A percentile compares a stretch with the other conserved stretches of the same genome.
Conservation (phyloP, 2,329 filamentous ascomycete genomes). For the Tolypocladium tundrense region DNA sequence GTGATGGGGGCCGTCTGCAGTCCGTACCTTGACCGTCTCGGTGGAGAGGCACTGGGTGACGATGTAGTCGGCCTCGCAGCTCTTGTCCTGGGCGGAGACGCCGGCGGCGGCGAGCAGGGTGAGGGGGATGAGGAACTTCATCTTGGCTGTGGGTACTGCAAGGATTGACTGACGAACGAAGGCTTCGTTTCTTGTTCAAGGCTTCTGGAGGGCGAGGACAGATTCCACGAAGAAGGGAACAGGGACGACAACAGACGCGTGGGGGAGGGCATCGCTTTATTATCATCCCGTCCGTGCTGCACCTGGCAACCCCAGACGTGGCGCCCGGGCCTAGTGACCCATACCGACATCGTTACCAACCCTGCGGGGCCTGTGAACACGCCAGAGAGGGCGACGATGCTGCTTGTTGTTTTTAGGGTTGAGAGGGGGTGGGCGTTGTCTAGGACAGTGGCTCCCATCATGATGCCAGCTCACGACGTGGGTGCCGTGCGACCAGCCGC, state of each 20-base stretch:
- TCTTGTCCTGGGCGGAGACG: conserved; percentile 20
- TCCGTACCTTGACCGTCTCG: conserved; percentile 25
- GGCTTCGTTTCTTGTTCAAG: background rate
- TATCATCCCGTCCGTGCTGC: background rate
- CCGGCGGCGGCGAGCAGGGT: conserved; percentile 26
- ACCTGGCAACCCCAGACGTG: background rate
- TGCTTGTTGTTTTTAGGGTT: background rate
- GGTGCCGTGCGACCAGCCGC: background rate
- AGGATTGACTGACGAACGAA: background rate
- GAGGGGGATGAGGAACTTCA: conserved; percentile 35
- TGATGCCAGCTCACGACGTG: background rate
- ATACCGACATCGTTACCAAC: background rate
- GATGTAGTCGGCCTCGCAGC: conserved; percentile 36
- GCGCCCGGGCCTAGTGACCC: background rate
- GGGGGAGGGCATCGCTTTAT: conserved; percentile 1
- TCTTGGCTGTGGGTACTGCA: conserved; percentile 15
- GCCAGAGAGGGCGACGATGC: background rate
- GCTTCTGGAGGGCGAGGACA: background rate
- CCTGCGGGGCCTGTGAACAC: background rate
- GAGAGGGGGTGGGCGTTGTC: background rate
- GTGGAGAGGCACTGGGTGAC: conserved; percentile 32
- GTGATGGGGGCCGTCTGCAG: background rate
- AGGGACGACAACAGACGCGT: background rate
- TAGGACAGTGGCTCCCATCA: background rate
- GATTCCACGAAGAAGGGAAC: background rate